Conservation (phyloP, 495 filamentous ascomycete genomes). For the Penicilliopsis zonata region DNA sequence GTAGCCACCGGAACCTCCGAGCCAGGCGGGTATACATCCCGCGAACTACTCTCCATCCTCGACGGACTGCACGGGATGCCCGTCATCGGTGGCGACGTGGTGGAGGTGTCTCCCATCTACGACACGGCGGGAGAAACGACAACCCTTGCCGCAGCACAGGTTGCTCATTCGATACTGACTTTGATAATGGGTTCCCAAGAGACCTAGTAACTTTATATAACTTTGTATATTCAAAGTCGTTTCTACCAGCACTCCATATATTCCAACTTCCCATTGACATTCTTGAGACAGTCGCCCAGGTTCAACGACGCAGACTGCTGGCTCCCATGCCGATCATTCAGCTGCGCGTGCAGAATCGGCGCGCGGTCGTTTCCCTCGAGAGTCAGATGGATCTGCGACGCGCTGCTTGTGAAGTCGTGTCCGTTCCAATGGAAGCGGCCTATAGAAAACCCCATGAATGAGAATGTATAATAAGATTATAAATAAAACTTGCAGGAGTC, state of each 20-base stretch:
- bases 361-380: slow-evolving; percentile 3
- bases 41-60: slow-evolving; percentile 37
- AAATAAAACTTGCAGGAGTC: background rate
- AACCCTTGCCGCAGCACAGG: slow-evolving; percentile 35
- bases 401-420: slow-evolving; percentile 4
- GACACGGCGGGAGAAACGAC: slow-evolving; percentile 35
- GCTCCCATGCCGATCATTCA: slow-evolving; percentile 3
- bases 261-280: background rate
- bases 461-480: too few relatives aligned
- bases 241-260: slow-evolving; percentile 1
- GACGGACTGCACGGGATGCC: slow-evolving; percentile 33
- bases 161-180: slow-evolving; percentile 17
- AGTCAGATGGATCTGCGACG: slow-evolving; percentile 6
- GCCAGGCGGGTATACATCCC: slow-evolving; percentile 39
- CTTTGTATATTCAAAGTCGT: background rate
- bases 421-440: slow-evolving; percentile 6
- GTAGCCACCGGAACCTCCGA: slow-evolving; percentile 37
- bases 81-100: slow-evolving; percentile 40
- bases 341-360: slow-evolving; percentile 3
- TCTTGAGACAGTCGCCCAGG: background rate
- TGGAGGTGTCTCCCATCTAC: slow-evolving; percentile 42
- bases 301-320: slow-evolving; percentile 2
- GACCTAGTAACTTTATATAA: too few relatives aligned
- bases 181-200: too few relatives aligned
- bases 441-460: too few relatives aligned